phyloP scores from a whole-genome alignment of 805 yeast species.

The Schwanniomyces yamadae region DNA sequence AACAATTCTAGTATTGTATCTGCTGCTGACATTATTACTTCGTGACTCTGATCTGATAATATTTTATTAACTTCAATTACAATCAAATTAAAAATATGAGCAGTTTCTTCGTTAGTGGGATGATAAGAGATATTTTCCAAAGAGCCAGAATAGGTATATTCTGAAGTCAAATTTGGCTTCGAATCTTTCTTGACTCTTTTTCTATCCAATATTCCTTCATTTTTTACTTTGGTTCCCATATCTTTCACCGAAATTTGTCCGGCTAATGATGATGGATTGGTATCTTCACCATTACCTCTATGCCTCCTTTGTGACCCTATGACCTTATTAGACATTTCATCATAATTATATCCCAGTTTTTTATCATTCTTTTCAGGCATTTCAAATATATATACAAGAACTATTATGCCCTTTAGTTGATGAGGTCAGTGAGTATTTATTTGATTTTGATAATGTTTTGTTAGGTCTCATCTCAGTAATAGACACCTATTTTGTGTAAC shows the following conservation, averaged over 20 bases:
- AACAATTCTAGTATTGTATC: slow-evolving; percentile 60
- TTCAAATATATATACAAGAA: no score
- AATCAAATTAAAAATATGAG: slow-evolving; percentile 53
- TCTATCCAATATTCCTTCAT: slow-evolving; percentile 16
- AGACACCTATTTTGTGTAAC: slow-evolving; percentile 2
- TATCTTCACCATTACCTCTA: slow-evolving; percentile 44
- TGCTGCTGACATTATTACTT: slow-evolving; percentile 66
- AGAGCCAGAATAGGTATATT: slow-evolving; percentile 9
- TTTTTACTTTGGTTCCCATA: slow-evolving; percentile 56
- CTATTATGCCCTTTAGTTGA: no score
- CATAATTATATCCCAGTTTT: slow-evolving; percentile 48
- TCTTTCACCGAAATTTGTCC: slow-evolving; percentile 69
- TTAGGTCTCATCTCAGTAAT: background rate
- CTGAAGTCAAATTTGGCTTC: background rate
- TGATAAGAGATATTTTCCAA: slow-evolving; percentile 57
- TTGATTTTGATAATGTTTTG: slow-evolving; percentile 1
- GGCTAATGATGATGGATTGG: slow-evolving; percentile 69
- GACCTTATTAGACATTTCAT: slow-evolving; percentile 78
- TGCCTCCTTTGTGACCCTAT: slow-evolving; percentile 39
- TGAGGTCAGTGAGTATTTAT: no score
- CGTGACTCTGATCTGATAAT: slow-evolving; percentile 77
- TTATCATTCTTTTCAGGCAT: slow-evolving; percentile 7
- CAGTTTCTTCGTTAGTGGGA: slow-evolving; percentile 58
- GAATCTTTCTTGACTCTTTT: background rate
- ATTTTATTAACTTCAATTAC: slow-evolving; percentile 55